Evolutionary conservation across 768 basidiomycete genomes (phyloP), one percentile per base, ranked within the genome.

Genomic region (Cyclocybe aegerita): DNA sequence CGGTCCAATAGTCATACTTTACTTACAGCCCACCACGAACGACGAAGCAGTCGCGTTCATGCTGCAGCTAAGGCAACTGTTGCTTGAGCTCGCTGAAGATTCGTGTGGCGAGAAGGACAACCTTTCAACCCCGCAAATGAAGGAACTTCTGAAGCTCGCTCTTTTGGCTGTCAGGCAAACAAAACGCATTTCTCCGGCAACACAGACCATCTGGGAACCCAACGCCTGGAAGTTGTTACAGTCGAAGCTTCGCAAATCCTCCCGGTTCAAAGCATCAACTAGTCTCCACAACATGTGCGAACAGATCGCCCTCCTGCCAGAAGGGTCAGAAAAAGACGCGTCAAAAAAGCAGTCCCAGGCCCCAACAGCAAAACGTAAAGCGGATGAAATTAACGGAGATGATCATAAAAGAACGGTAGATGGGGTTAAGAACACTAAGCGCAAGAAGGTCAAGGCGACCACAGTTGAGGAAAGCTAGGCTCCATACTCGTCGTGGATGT

Each of bases 91-190:
- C 40, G 65, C 83, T 30, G 68, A 71, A 1, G 65, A 67, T 10
- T 78, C 84, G 5, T 80, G 82, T 55, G 70, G 75, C 4, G 75
- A 79, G 23, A 68, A 73, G 17, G 55, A 62, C 36, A 59, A 70
- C 8, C 64, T 86, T 38, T 83, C 80, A 11, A 74, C 85, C 1
- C 64, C 80, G 1, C 88, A 92, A 54, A 61, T 88, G 60, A 96
- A 92, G 68, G 87, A 89, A n/a, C 64, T 93, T 14, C 65, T 93
- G 49, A 94, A 90, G 66, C 68, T 89, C 45, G 85, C 74, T 0
- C 69, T 90, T 23, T 61, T 76, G 14, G 80, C 81, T 43, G 72
- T 85, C n/a, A 83, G 90, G 46, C 82, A 84, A 52, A 81, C 84
- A 51, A 83, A 81, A 48, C 76, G 78, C 7, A 61, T 76, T 42